A percentile compares a stretch with the other conserved stretches of the same genome.
phyloP scores from a whole-genome alignment of 1,284 basidiomycete species.

The Malassezia arunalokei region DNA sequence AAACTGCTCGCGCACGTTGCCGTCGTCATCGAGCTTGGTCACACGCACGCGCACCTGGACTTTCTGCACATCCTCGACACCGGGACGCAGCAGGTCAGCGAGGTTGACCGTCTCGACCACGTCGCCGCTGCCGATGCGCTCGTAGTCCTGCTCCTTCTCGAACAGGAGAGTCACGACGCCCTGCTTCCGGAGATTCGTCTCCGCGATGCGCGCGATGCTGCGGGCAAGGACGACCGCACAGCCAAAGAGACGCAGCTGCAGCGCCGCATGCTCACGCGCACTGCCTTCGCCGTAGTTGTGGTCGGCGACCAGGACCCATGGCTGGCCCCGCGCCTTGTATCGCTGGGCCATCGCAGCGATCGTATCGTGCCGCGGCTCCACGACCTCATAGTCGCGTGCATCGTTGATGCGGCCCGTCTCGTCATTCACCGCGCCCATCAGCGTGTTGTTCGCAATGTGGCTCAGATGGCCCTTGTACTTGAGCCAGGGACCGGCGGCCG shows the following conservation, averaged over 20 bases:
- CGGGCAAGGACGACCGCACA: conserved; percentile 49
- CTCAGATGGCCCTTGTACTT: conserved; percentile 89
- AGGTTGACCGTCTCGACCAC: conserved; percentile 40
- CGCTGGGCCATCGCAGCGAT: conserved; percentile 41
- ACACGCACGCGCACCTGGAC: conserved; percentile 29
- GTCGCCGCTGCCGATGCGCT: conserved; percentile 32
- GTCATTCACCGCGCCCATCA: conserved; percentile 47
- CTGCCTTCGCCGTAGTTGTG: conserved; percentile 82
- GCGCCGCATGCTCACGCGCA: conserved; percentile 91
- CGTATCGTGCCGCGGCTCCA: conserved; percentile 24
- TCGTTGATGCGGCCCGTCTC: conserved; percentile 49
- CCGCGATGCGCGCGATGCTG: conserved; percentile 56
- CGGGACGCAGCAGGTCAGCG: conserved; percentile 32
- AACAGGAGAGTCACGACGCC: conserved; percentile 44
- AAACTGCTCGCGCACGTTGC: conserved; percentile 30
- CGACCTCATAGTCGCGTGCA: conserved; percentile 34
- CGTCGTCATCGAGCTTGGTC: conserved; percentile 36
- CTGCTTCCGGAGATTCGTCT: conserved; percentile 51
- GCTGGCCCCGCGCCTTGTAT: conserved; percentile 40
- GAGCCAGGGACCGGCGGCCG: conserved; percentile 58
- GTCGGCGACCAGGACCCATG: conserved; percentile 89
- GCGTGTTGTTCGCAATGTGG: conserved; percentile 89
- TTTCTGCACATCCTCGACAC: conserved; percentile 28
- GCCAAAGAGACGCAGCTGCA: conserved; percentile 91
- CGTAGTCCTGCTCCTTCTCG: conserved; percentile 42